Evolutionary conservation across 352 stramenopile genomes (phyloP).

Genomic region (Pythium graminicola): DNA sequence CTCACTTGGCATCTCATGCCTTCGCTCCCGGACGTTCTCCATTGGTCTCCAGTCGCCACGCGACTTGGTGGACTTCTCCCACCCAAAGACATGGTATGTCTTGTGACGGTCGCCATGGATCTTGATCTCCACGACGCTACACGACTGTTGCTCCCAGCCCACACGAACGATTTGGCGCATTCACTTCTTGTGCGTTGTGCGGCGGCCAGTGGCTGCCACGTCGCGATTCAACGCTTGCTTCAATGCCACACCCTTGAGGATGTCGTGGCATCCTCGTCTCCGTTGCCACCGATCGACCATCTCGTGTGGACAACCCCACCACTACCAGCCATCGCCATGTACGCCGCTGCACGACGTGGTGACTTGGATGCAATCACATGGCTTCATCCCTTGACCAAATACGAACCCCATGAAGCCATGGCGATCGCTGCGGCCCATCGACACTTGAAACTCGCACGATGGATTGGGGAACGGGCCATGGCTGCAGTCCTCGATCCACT

Average conservation of each 20-base stretch:
- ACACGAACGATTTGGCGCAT: too few species aligned
- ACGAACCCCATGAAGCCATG: conserved; percentile 28
- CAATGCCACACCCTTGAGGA: not conserved
- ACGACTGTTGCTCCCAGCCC: not conserved
- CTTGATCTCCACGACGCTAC: conserved; percentile 3
- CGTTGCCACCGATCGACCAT: too few species aligned
- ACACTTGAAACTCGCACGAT: conserved; percentile 30
- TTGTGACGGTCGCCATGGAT: conserved; percentile 3
- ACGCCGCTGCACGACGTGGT: conserved; percentile 14
- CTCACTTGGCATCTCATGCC: too few species aligned
- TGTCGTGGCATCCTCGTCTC: not conserved
- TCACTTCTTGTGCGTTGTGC: conserved; percentile 1
- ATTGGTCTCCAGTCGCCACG: conserved; percentile 4
- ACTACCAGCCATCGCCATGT: conserved; percentile 4
- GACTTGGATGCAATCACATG: conserved; percentile 13
- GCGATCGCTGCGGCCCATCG: conserved; percentile 34
- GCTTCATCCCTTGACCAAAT: conserved; percentile 7
- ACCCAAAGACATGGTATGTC: conserved; percentile 1
- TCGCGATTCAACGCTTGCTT: not conserved
- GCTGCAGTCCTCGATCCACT: conserved; percentile 8
- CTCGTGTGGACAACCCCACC: not conserved
- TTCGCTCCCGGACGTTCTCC: conserved; percentile 9
- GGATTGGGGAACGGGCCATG: conserved; percentile 20
- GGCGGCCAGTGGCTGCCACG: conserved; percentile 9
- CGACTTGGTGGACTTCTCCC: not conserved